phyloP scores from a whole-genome alignment of 2,329 filamentous ascomycete species.

The Trichoderma atrobrunneum region DNA sequence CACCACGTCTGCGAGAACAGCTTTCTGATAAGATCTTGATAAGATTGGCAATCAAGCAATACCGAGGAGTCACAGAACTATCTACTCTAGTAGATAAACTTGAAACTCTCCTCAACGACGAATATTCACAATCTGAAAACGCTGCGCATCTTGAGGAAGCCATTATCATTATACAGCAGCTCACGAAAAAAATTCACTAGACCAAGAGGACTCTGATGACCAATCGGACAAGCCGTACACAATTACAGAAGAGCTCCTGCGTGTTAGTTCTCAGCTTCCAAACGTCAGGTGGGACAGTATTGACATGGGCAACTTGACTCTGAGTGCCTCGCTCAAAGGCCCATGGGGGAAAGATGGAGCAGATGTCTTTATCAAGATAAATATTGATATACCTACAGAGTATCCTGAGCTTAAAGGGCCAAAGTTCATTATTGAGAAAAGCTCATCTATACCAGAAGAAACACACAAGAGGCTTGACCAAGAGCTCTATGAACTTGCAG shows the following conservation, averaged over 20 bases:
- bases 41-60: not conserved
- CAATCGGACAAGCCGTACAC: conserved; percentile 61
- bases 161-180: not conserved
- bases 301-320: conserved; percentile 58
- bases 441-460: conserved; percentile 58
- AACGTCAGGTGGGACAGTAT: conserved; percentile 64
- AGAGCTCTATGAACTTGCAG: conserved; percentile 56
- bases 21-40: not conserved
- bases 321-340: conserved; percentile 60
- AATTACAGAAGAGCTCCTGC: conserved; percentile 62
- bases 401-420: conserved; percentile 59
- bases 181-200: not conserved
- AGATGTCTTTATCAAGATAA: conserved; percentile 60
- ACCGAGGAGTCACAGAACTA: not conserved
- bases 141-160: not conserved
- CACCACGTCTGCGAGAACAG: not conserved
- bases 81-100: not conserved
- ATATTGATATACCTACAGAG: conserved; percentile 55
- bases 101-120: not conserved
- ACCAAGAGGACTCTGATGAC: conserved; percentile 36
- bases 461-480: conserved; percentile 50
- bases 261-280: conserved; percentile 58
- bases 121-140: not conserved
- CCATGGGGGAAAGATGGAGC: conserved; percentile 60
- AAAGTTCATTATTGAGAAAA: conserved; percentile 60